Evolutionary conservation across 495 filamentous ascomycete species (phyloP), one percentile per base, ranked within the genome.

Genomic region (Aspergillus baeticus): DNA sequence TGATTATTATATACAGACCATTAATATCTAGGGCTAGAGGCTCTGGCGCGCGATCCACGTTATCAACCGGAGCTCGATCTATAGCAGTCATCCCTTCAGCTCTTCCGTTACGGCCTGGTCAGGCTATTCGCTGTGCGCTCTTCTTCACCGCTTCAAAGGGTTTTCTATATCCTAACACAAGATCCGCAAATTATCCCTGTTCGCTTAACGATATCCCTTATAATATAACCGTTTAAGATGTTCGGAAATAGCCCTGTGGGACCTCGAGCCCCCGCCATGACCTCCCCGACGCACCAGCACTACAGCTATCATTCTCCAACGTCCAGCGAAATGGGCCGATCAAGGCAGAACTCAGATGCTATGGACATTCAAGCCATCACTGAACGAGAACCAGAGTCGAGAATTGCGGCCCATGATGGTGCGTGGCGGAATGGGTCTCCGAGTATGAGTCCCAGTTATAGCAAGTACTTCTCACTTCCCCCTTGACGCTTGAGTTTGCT

Each of bases 341-440:
- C 71, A 13, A 66, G 74, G 43, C 69, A 75, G 47, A 71, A 72
- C 8, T 77, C 74, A 6, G 70, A 73, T 7, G 72, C 73, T 3
- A 77, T 77, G 74, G 73, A 76, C 22, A 69, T 77, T 50, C 69
- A 76, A 43, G 59, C 57, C 41, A 68, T 77, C 51, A 71, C 72
- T 18, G 71, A 76, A 43, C 61, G 70, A 60, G 69, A 73, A 54
- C 66, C 66, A 5, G 35, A 60, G 10, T 63, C 68, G 20, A 60
- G 61, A 51, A 59, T 69, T 38, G 54, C 57, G 5, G 49, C 61
- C 42, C 53, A 26, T 38, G 55, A 51, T 41, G 66, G 55, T 11
- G 56, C 64, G 18, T 71, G 64, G 54, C 74, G 60, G 54, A 69
- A 71, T 66, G 71, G 68, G 15, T 76, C 67, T 47, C 60, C 64